Evolutionary conservation across 2,329 filamentous ascomycete genomes (phyloP).

Genomic region (Paecilomyces variotii): DNA sequence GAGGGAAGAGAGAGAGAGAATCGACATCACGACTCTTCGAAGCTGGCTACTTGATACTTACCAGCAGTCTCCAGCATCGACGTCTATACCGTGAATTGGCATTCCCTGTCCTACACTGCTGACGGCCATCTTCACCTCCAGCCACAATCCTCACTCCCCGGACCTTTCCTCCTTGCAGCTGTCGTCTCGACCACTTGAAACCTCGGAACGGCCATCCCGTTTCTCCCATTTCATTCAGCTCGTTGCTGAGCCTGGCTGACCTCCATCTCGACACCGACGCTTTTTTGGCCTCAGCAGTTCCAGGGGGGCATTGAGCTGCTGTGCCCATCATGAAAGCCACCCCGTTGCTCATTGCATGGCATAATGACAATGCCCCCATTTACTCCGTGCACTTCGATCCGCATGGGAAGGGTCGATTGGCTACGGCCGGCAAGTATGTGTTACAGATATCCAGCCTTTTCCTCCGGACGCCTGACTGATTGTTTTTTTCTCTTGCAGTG

Average conservation of each 20-base stretch:
- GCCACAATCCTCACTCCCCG: neutral
- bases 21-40: constrained; percentile 13
- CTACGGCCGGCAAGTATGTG: constrained; percentile 72
- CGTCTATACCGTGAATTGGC: neutral
- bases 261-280: neutral
- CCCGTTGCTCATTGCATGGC: constrained; percentile 96
- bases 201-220: neutral
- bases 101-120: neutral
- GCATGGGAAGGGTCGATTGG: constrained; percentile 79
- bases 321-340: constrained; percentile 74
- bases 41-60: neutral
- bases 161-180: neutral
- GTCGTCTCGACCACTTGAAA: neutral
- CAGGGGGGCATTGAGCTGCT: constrained; percentile 19
- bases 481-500: constrained; percentile 32
- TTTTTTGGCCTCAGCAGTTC: constrained; percentile 2
- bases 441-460: constrained; percentile 5
- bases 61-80: neutral
- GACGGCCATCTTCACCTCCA: neutral
- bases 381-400: constrained; percentile 97
- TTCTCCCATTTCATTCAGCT: neutral
- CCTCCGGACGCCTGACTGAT: constrained; percentile 8
- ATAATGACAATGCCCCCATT: constrained; percentile 92
- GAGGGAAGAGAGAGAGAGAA: constrained; percentile 11
- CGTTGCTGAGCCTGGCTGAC: neutral